Evolutionary conservation across 495 filamentous ascomycete species (phyloP).

Genomic region (Xylaria cubensis): DNA sequence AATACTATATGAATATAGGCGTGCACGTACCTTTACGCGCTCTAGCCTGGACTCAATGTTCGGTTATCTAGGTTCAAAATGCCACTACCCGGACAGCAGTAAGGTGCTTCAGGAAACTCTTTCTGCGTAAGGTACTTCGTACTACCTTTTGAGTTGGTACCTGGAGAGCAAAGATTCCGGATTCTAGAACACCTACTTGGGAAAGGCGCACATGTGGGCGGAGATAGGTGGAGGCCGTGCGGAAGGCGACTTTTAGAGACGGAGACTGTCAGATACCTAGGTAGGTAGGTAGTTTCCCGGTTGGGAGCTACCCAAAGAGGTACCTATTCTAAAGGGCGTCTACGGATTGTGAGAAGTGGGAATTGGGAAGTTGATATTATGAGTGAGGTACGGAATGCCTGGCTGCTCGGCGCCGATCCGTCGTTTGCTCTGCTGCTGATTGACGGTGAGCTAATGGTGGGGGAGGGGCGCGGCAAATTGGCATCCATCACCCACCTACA

Average conservation of each 20-base stretch:
- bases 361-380: conserved; percentile 4
- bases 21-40: not conserved
- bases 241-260: conserved; percentile 21
- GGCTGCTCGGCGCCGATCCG: not conserved
- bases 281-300: not conserved
- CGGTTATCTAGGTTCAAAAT: not conserved
- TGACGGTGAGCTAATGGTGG: conserved; percentile 26
- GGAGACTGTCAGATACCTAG: not conserved
- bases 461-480: conserved; percentile 21
- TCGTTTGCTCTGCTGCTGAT: conserved; percentile 9
- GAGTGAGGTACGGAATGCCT: not conserved
- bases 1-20: no score
- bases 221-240: conserved; percentile 3
- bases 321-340: not conserved
- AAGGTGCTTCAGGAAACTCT: not conserved
- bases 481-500: not conserved
- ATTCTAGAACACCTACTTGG: not conserved
- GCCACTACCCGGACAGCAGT: not conserved
- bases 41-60: not conserved
- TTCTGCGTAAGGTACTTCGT: not conserved
- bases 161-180: not conserved
- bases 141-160: not conserved
- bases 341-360: not conserved
- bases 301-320: not conserved
- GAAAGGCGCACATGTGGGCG: not conserved